phyloP scores from a whole-genome alignment of 164 flowering plant species.

The Annona squamosa region DNA sequence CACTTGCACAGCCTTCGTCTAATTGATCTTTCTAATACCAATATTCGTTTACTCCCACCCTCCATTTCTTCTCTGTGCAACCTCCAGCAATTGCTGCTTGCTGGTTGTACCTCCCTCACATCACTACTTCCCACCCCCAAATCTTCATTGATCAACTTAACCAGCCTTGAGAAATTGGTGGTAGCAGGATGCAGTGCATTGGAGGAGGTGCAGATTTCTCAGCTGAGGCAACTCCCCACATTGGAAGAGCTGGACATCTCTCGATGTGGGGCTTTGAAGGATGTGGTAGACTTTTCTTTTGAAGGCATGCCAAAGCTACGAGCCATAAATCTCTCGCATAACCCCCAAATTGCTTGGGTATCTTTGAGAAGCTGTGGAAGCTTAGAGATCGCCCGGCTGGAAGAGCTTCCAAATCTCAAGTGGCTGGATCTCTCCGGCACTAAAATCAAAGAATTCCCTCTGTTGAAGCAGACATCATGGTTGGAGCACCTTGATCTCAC shows the following conservation, averaged over 20 bases:
- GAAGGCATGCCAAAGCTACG: not conserved
- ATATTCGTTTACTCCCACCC: not conserved
- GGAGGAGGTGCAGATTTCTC: not conserved
- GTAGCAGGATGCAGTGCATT: not conserved
- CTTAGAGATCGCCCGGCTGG: not conserved
- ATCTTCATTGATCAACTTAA: not conserved
- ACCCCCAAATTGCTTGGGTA: not conserved
- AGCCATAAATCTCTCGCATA: not conserved
- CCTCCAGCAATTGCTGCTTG: not conserved
- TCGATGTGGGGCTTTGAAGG: not conserved
- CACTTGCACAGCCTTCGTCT: not conserved
- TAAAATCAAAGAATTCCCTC: not conserved
- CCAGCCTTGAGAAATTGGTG: not conserved
- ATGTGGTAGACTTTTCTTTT: not conserved
- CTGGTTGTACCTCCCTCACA: not conserved
- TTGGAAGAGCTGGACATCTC: conserved; percentile 2
- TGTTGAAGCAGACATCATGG: not conserved
- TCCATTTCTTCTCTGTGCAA: not conserved
- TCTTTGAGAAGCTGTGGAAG: not conserved
- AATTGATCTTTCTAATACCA: conserved; percentile 2
- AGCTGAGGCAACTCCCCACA: not conserved
- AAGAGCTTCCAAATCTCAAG: not conserved
- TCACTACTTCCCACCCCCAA: not conserved
- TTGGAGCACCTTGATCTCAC: not conserved
- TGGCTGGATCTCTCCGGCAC: not conserved